Evolutionary conservation across 495 filamentous ascomycete species (phyloP).

Genomic region (Aspergillus affinis): DNA sequence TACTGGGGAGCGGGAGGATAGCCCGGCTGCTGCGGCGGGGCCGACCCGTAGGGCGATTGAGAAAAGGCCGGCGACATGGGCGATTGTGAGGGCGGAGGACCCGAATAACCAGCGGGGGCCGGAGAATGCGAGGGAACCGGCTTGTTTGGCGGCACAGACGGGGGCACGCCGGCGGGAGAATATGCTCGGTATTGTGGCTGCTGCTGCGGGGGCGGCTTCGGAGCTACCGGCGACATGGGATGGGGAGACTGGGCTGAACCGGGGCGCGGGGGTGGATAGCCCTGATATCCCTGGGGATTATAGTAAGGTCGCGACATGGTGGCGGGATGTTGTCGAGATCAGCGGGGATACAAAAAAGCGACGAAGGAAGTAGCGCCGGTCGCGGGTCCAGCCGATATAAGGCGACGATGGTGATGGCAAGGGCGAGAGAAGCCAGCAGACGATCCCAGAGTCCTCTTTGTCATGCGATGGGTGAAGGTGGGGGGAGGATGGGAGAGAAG

Average conservation of each 20-base stretch:
- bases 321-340: conserved; percentile 14
- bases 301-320: conserved; percentile 44
- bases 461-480: conserved; percentile 15
- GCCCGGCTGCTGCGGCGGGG: conserved; percentile 16
- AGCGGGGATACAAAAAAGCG: conserved; percentile 10
- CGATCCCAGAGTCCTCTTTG: conserved; percentile 4
- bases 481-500: conserved; percentile 1
- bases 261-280: conserved; percentile 31
- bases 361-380: conserved; percentile 6
- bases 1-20: conserved; percentile 25
- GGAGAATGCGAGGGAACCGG: conserved; percentile 29
- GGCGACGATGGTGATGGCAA: conserved; percentile 4
- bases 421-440: conserved; percentile 5
- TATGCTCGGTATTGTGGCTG: conserved; percentile 37
- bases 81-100: conserved; percentile 26
- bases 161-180: conserved; percentile 24
- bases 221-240: conserved; percentile 37
- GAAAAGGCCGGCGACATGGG: conserved; percentile 25
- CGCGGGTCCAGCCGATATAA: conserved; percentile 6
- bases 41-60: conserved; percentile 17
- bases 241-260: conserved; percentile 32
- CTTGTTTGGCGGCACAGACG: conserved; percentile 26
- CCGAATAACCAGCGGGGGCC: conserved; percentile 31
- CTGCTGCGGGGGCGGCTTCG: conserved; percentile 19
- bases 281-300: conserved; percentile 31